Base-by-base conservation (phyloP, 2,329 filamentous ascomycete species). In the Alternaria atra region DNA sequence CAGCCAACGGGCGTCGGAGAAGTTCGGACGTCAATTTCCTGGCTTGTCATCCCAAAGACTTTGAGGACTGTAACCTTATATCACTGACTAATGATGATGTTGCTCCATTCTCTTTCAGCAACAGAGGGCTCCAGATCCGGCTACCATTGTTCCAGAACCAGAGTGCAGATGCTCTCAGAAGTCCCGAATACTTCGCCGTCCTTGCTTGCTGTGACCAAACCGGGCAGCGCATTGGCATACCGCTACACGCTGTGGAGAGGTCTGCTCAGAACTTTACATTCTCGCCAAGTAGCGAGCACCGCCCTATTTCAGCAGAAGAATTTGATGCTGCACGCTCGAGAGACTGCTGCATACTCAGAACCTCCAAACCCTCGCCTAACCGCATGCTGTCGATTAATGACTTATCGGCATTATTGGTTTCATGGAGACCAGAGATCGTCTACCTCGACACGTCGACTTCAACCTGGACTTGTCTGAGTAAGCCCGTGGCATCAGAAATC, bases 1-100 rank as follows among this genome's bases (percentile, higher is more conserved):
- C 46, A 5, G 8, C 0, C 3, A 5, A 17, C 0, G 4, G 4
- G n/a, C 7, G 1, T 32, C 7, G 5, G 15, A 10, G 13, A 0
- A 6, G 4, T 4, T 48, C 29, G 15, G 30, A 35, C 6, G 30
- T 20, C 0, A 0, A 17, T 3, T 3, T 50, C 5, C 8, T 50
- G 6, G 17, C 30, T 25, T 0, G 13, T 17, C 20, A 12, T 35
- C 46, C 32, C 0, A 17, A 7, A 1, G 13, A 50, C 20, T 35
- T 34, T 1, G 0, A 6, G 10, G 0, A 2, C 10, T 50, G 30
- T 5, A 12, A 7, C 5, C 0, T 0, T 4, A 25, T 50, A 50
- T n/a, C 30, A 2, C 2, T 50, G 12, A 29, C 13, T 0, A 4
- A 5, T 12, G 46, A n/a, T 2, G 20, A 25, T 6, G 30, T 4